Base-by-base conservation (phyloP, 805 yeast species). In the Novakomyces olei region DNA sequence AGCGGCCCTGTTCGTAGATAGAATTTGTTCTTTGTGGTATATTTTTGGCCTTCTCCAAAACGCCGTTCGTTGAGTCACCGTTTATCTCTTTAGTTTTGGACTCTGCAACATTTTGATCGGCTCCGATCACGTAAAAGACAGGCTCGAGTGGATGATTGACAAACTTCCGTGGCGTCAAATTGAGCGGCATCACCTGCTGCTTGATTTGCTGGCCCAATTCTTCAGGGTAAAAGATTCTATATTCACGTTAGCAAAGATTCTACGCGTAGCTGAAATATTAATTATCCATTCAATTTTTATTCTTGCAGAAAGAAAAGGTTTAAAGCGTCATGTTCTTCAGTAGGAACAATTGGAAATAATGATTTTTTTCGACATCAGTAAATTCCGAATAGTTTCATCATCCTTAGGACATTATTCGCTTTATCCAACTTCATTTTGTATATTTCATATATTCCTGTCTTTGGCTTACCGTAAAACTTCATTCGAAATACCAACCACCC, bases 401-500 rank as follows among this genome's bases (percentile, higher is more conserved):
- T 39, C 26, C 25, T 19, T 26, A n/a, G 27, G 30, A 33, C 10
- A 14, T 49, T 55, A 19, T 51, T 41, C 2, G 40, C 47, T 12
- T 51, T 35, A 16, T 54, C 53, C 4, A n/a, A n/a, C n/a, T n/a
- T n/a, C n/a, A n/a, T n/a, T n/a, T n/a, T n/a, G n/a, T n/a, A n/a
- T n/a, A n/a, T n/a, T n/a, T 29, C 9, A 29, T 14, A 69, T 72
- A 23, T 19, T 77, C 74, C 2, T 15, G 19, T 20, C 12, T 12
- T 14, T 10, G 15, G 9, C 43, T 14, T 27, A 41, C 43, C 61
- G 32, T 29, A 19, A 29, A 29, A 19, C 19, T 29, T 29, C 20
- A 50, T 36, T 79, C 51, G 15, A 54, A 12, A 76, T 57, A 0
- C 77, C 81, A 18, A 79, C 69, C 3, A 72, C 53, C 2, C 85